These are phyloP conservation scores for Lachnellula arida DNA, from an alignment of 2,329 filamentous ascomycete species.

Conservation along the genomic window DNA sequence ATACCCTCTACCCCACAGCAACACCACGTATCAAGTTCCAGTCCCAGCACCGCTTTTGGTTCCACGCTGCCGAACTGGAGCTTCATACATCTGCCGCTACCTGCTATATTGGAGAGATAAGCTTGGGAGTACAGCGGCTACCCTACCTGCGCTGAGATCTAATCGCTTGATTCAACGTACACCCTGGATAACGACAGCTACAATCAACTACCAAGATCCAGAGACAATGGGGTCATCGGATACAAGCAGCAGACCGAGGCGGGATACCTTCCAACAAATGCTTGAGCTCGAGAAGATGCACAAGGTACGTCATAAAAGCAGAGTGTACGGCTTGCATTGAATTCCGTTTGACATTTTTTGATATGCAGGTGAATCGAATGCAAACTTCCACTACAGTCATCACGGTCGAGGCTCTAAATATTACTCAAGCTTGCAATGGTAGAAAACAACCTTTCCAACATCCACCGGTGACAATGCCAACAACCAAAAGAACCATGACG, in stretches of 20 bases:
- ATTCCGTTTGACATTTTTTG: conserved; percentile 27
- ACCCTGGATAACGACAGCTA: no score
- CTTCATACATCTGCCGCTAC: no score
- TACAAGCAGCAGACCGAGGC: conserved; percentile 4
- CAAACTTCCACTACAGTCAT: conserved; percentile 21
- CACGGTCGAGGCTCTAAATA: conserved; percentile 12
- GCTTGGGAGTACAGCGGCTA: no score
- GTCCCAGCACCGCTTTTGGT: no score
- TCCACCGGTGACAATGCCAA: conserved; percentile 8
- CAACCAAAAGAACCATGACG: conserved; percentile 21
- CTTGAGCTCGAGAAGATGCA: conserved; percentile 53
- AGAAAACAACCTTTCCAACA: conserved; percentile 10
- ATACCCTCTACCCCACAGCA: no score
- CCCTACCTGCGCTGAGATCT: no score
- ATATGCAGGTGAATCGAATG: conserved; percentile 36
- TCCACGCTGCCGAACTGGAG: no score
- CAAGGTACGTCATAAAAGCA: conserved; percentile 43
- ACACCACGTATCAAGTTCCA: no score
- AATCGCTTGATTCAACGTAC: no score
- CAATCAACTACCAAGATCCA: no score
- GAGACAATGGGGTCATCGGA: no score
- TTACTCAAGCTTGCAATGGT: conserved; percentile 4
- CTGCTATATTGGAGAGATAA: no score
- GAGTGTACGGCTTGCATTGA: conserved; percentile 22
- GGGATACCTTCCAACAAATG: conserved; percentile 47